phyloP scores from a whole-genome alignment of 257 asterid species.

The Nicotiana obtusifolia region DNA sequence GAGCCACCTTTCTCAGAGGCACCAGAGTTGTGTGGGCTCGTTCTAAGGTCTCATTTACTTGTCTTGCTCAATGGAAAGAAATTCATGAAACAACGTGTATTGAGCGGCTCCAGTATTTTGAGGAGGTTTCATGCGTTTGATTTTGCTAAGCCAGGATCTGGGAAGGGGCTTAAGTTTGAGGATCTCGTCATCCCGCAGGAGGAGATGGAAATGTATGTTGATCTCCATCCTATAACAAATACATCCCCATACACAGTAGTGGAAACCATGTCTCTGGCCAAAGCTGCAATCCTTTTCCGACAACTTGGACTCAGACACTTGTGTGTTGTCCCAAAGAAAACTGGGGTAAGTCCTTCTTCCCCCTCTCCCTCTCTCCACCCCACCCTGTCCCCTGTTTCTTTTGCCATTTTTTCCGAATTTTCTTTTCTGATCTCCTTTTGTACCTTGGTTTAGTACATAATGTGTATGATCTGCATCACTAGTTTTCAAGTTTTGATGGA shows the following conservation, averaged over 20 bases:
- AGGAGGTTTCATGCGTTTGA: constrained; percentile 58
- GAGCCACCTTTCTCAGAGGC: constrained; percentile 87
- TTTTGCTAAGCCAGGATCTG: constrained; percentile 87
- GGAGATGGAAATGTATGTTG: constrained; percentile 90
- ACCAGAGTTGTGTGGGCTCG: constrained; percentile 79
- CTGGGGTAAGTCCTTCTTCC: constrained; percentile 45
- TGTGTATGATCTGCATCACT: not conserved
- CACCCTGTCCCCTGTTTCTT: not conserved
- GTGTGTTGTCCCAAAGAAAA: constrained; percentile 82
- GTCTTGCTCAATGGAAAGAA: constrained; percentile 63
- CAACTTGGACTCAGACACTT: constrained; percentile 89
- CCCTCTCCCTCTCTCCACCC: not conserved
- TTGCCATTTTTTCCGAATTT: not conserved
- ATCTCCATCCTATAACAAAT: constrained; percentile 86
- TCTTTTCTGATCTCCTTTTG: not conserved
- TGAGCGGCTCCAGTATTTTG: constrained; percentile 46
- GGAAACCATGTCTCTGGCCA: constrained; percentile 94
- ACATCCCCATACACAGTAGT: constrained; percentile 90
- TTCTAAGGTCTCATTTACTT: constrained; percentile 78
- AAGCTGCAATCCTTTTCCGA: constrained; percentile 84
- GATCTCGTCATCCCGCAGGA: constrained; percentile 58
- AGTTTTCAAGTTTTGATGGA: not conserved
- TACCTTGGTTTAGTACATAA: not conserved
- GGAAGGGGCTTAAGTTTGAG: constrained; percentile 82
- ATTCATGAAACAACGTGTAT: constrained; percentile 44